Evolutionary conservation across 192 early-diverging fungal species (phyloP).

Genomic region (Rhizophlyctis rosea): DNA sequence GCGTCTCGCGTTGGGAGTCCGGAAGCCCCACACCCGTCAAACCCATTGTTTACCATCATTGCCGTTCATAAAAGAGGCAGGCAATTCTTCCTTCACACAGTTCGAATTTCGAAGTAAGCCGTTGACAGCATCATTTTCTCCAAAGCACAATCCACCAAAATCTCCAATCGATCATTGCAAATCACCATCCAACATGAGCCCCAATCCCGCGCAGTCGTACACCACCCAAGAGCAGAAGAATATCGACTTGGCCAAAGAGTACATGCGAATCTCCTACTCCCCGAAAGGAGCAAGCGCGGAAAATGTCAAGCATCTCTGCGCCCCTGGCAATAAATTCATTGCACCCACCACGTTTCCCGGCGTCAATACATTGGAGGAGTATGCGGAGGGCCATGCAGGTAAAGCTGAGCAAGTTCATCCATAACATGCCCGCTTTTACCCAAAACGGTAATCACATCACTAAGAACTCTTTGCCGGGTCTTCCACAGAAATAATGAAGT

Average conservation of each 20-base stretch:
- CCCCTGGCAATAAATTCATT: constrained; percentile 7
- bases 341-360: constrained; percentile 9
- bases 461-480: no score
- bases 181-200: constrained; percentile 1
- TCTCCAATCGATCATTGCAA: no score
- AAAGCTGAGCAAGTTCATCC: neutral
- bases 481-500: constrained; percentile 7
- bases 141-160: no score
- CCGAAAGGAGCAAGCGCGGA: constrained; percentile 6
- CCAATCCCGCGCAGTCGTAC: no score
- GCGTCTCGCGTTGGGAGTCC: no score
- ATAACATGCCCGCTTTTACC: neutral
- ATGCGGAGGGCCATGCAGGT: constrained; percentile 6
- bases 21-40: no score
- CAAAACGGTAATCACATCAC: no score
- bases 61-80: no score
- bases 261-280: constrained; percentile 8
- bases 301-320: constrained; percentile 1
- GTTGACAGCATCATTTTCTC: no score
- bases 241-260: constrained; percentile 8
- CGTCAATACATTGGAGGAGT: constrained; percentile 4
- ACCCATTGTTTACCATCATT: no score
- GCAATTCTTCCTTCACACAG: no score
- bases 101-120: no score
- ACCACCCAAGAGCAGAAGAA: constrained; percentile 13